phyloP scores from a whole-genome alignment of 768 basidiomycete species.

The Kwoniella botswanensis region DNA sequence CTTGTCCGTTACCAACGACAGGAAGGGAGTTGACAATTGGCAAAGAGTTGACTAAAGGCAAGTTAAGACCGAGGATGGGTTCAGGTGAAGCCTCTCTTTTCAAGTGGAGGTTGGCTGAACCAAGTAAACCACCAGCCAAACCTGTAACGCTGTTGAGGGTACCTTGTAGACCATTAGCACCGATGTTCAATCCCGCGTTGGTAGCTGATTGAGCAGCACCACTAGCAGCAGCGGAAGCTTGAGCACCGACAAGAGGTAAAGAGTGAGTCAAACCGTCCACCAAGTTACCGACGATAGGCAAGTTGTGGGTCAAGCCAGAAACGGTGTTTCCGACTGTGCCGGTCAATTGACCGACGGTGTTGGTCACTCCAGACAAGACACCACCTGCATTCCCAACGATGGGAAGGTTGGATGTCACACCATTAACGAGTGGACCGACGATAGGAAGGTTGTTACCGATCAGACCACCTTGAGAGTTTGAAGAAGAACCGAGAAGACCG shows the following conservation, averaged over 20 bases:
- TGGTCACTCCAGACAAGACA: constrained; percentile 1
- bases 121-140: constrained; percentile 17
- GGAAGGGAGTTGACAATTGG: constrained; percentile 15
- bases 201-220: constrained; percentile 12
- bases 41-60: neutral
- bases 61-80: constrained; percentile 1
- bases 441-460: constrained; percentile 18
- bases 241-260: constrained; percentile 11
- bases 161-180: constrained; percentile 13
- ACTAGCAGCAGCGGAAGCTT: constrained; percentile 4
- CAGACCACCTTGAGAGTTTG: neutral
- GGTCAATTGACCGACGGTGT: constrained; percentile 8
- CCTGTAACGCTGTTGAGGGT: constrained; percentile 22
- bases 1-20: constrained; percentile 13
- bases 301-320: constrained; percentile 9
- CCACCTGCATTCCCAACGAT: constrained; percentile 6
- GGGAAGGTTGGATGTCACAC: constrained; percentile 16
- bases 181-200: constrained; percentile 15
- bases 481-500: constrained; percentile 11
- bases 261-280: constrained; percentile 19
- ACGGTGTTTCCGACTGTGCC: constrained; percentile 17
- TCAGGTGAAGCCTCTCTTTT: constrained; percentile 1
- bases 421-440: constrained; percentile 17
- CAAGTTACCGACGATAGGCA: constrained; percentile 21
- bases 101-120: constrained; percentile 12